Evolutionary conservation across 202 grass and related monocot species (phyloP).

Genomic region (Brachypodium distachyon): DNA sequence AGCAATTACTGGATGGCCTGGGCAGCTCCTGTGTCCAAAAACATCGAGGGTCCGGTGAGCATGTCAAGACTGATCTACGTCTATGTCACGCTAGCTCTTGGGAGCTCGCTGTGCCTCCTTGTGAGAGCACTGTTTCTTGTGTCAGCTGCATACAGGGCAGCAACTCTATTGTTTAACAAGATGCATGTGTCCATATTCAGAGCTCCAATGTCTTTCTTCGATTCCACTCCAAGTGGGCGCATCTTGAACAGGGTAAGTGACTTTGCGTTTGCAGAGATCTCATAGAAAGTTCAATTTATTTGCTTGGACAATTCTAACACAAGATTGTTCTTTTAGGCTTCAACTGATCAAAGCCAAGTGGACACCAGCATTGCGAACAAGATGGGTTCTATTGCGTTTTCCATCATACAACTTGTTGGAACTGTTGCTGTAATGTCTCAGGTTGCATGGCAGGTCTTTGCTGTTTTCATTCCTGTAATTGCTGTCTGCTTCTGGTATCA

Average conservation of each 20-base stretch:
- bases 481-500: slow-evolving; percentile 78
- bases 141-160: slow-evolving; percentile 61
- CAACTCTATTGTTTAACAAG: slow-evolving; percentile 51
- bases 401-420: slow-evolving; percentile 61
- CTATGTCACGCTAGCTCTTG: slow-evolving; percentile 42
- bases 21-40: slow-evolving; percentile 50
- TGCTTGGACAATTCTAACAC: neutral
- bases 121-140: slow-evolving; percentile 59
- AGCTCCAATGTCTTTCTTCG: slow-evolving; percentile 27
- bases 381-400: slow-evolving; percentile 52
- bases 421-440: slow-evolving; percentile 88
- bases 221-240: slow-evolving; percentile 28
- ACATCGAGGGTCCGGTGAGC: slow-evolving; percentile 47
- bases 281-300: neutral
- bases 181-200: slow-evolving; percentile 10
- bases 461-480: slow-evolving; percentile 76
- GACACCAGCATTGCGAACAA: slow-evolving; percentile 57
- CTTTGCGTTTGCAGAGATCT: neutral
- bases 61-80: slow-evolving; percentile 53
- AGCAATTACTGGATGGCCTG: slow-evolving; percentile 51
- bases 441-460: slow-evolving; percentile 86
- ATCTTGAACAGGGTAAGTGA: slow-evolving; percentile 14
- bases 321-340: slow-evolving; percentile 38
- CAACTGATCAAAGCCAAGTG: slow-evolving; percentile 78
- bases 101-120: slow-evolving; percentile 47